phyloP scores from a whole-genome alignment of 495 filamentous ascomycete species.

The Aspergillus ostianus region DNA sequence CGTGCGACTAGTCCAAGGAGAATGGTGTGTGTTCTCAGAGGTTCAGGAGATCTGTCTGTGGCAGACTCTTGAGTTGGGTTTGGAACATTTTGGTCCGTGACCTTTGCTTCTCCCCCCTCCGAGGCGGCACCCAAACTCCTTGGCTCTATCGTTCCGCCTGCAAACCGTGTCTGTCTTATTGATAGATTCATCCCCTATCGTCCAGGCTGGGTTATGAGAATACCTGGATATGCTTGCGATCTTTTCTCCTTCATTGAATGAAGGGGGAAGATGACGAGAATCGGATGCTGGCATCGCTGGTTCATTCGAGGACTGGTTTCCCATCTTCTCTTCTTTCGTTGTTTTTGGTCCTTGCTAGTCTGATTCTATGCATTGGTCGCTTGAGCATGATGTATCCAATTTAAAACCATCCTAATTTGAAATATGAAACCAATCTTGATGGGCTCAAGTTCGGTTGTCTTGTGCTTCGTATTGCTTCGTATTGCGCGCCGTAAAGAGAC shows the following conservation, averaged over 20 bases:
- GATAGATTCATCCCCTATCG: slow-evolving; percentile 53
- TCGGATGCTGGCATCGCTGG: slow-evolving; percentile 42
- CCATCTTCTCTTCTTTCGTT: slow-evolving; percentile 16
- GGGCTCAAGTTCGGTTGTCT: no score
- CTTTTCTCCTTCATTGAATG: slow-evolving; percentile 22
- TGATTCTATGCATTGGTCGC: slow-evolving; percentile 15
- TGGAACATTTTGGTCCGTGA: slow-evolving; percentile 22
- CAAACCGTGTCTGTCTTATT: slow-evolving; percentile 13
- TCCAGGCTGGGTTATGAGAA: slow-evolving; percentile 38
- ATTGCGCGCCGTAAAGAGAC: background rate
- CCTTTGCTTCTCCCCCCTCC: background rate
- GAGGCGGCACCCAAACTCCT: background rate
- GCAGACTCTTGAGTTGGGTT: slow-evolving; percentile 21
- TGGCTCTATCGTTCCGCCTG: background rate
- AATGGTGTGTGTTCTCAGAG: slow-evolving; percentile 1
- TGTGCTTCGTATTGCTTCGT: background rate
- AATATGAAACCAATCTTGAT: slow-evolving; percentile 7
- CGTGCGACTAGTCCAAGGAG: slow-evolving; percentile 12
- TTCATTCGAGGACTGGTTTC: slow-evolving; percentile 19
- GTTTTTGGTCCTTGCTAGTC: slow-evolving; percentile 13
- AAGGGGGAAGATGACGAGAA: slow-evolving; percentile 31
- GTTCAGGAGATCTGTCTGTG: slow-evolving; percentile 35
- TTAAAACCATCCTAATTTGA: slow-evolving; percentile 22
- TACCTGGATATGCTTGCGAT: slow-evolving; percentile 39
- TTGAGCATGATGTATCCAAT: slow-evolving; percentile 27